A percentile compares a stretch with the other conserved stretches of the same genome.
These are phyloP conservation scores for Neurospora hispaniola DNA, from an alignment of 495 filamentous ascomycete genomes.

Conservation along the genomic window DNA sequence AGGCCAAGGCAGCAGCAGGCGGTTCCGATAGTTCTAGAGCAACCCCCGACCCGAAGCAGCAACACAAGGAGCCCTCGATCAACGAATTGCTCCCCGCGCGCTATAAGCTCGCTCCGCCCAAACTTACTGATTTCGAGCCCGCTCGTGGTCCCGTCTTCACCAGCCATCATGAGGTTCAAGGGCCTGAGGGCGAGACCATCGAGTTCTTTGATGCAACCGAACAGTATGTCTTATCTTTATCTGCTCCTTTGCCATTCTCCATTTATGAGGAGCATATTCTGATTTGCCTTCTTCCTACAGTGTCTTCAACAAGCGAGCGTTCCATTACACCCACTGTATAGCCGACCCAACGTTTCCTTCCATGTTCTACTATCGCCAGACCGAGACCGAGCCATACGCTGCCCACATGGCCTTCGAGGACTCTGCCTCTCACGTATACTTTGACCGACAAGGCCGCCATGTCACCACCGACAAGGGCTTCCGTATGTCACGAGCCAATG, in stretches of 20 bases:
- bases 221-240: constrained; percentile 39
- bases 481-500: constrained; percentile 77
- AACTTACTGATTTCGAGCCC: constrained; percentile 47
- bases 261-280: not conserved
- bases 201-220: constrained; percentile 54
- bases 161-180: constrained; percentile 34
- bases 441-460: constrained; percentile 47
- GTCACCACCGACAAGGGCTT: constrained; percentile 74
- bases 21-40: constrained; percentile 35
- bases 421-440: constrained; percentile 64
- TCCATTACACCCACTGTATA: constrained; percentile 83
- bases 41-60: constrained; percentile 47
- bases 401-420: constrained; percentile 87
- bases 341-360: constrained; percentile 78
- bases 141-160: constrained; percentile 45
- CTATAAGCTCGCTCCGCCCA: constrained; percentile 49
- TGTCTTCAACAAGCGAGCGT: constrained; percentile 84
- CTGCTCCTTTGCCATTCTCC: not conserved
- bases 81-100: constrained; percentile 40
- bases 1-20: constrained; percentile 50
- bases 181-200: constrained; percentile 34
- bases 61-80: constrained; percentile 35
- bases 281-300: constrained; percentile 30
- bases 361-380: constrained; percentile 79
- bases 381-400: constrained; percentile 71